Base-by-base conservation (phyloP, 148 eudicot species). In the Camellia granthamiana region DNA sequence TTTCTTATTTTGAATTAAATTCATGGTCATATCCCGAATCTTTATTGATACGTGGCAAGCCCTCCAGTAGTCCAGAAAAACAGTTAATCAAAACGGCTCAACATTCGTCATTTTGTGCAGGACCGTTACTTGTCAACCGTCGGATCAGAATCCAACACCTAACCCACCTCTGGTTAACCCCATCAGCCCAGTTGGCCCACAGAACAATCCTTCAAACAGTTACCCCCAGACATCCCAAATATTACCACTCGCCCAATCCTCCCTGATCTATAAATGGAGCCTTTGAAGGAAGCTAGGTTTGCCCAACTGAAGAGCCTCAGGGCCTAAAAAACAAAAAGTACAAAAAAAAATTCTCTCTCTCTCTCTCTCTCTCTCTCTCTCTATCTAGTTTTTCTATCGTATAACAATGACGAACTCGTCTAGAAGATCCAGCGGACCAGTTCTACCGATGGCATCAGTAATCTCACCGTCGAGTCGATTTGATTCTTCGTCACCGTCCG, bases 261-360 rank as follows among this genome's bases (percentile, higher is more conserved):
- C 55, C 66, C 80, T 10, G 30, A 54, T 72, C 91, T 89, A 89
- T 89, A 89, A 87, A 89, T 83, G 10, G 4, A 68, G 64, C 83
- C 59, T 77, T 77, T 52, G 63, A 83, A 69, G 80, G 56, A 30
- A 81, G 87, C 68, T 83, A 85, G 79, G 91, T 89, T 89, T 87
- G 89, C 91, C 87, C 41, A 87, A 86, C 79, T 87, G 85, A 85
- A 85, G 79, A 85, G 81, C 89, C 87, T 54, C 58, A 80, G 82
- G 79, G 82, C 82, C 80, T 81, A 79, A 79, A 66, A 38, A 7
- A 19, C 63, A 71, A 74, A 52, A 55, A 10, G 46, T 19, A 69
- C 11, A 5, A 46, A 15, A 66, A 7, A 51, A 10, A 42, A 14
- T 47, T 30, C 19, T n/a, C 7, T 73, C 11, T 16, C 10, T 65